These are phyloP conservation scores for Suillus brevipes DNA, from an alignment of 768 basidiomycete species.

Conservation along the genomic window DNA sequence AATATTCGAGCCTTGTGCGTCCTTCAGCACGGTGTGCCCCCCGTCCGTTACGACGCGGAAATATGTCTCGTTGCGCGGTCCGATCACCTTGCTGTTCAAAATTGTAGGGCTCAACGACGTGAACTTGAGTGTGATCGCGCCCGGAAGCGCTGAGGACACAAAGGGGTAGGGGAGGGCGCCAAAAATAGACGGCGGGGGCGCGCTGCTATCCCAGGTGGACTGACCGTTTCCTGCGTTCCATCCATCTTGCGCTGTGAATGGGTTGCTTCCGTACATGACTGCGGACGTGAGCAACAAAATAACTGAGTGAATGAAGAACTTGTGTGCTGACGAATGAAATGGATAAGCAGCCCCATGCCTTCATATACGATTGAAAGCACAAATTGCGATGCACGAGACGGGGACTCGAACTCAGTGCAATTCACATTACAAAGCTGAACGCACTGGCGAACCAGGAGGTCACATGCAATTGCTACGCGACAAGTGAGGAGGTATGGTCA, in stretches of 20 bases:
- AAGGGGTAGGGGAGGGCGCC: conserved; percentile 62
- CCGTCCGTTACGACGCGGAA: conserved; percentile 54
- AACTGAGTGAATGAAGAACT: neutral
- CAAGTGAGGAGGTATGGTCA: too few relatives aligned
- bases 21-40: conserved; percentile 55
- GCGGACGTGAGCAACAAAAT: neutral
- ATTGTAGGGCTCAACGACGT: conserved; percentile 50
- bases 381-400: neutral
- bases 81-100: conserved; percentile 55
- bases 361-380: conserved; percentile 6
- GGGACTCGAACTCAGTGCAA: neutral
- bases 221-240: conserved; percentile 17
- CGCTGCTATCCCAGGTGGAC: conserved; percentile 13
- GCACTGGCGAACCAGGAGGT: neutral
- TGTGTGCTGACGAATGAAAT: neutral
- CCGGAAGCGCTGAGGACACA: conserved; percentile 32
- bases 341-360: neutral
- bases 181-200: conserved; percentile 52
- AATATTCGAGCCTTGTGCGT: conserved; percentile 44
- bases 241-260: conserved; percentile 29
- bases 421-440: neutral
- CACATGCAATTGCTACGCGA: neutral
- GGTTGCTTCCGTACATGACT: conserved; percentile 28
- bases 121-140: conserved; percentile 48
- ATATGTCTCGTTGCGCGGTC: conserved; percentile 46